Base-by-base conservation (phyloP, 2,329 filamentous ascomycete species). In the Clonostachys rosea region DNA sequence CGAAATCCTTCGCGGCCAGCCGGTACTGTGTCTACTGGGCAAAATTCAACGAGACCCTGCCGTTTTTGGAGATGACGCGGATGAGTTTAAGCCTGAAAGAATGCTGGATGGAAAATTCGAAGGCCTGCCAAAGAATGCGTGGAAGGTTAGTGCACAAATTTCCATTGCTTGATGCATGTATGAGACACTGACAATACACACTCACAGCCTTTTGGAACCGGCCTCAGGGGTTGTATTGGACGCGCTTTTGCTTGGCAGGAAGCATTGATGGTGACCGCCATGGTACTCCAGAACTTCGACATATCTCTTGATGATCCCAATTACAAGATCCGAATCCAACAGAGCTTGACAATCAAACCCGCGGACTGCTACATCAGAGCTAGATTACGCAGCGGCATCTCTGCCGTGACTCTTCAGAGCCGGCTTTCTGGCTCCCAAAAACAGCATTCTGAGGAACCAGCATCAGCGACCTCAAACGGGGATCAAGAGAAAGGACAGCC, bases 341-440 rank as follows among this genome's bases (percentile, higher is more conserved):
- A 76, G 53, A 79, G 78, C 0, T 59, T 86, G 34, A 85, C 81
- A 0, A 67, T 84, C 55, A 86, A 85, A 61, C 82, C 81, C 1
- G 76, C 83, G 34, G 74, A 79, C 46, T 82, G 89, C 56, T 40
- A 46, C 16, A 35, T 44, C 11, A n/a, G 33, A 5, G 46, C 42
- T 12, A 34, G 11, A 18, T 34, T 40, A 8, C 42, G 46, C n/a
- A n/a, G 16, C 5, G 40, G 34, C 13, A 16, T 43, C 11, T 33
- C 42, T 13, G 16, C 42, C 13, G n/a, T 33, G 16, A 12, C 30
- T 12, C 42, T 43, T 20, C 16, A 43, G 30, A 30, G 13, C 10
- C 42, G 18, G 13, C 40, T 42, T 10, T 16, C 40, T 16, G 40
- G 40, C 24, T 30, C 8, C 8, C 8, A 30, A 10, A 30, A 30